phyloP scores from a whole-genome alignment of 768 basidiomycete species.

The Antrodiella citrinella region DNA sequence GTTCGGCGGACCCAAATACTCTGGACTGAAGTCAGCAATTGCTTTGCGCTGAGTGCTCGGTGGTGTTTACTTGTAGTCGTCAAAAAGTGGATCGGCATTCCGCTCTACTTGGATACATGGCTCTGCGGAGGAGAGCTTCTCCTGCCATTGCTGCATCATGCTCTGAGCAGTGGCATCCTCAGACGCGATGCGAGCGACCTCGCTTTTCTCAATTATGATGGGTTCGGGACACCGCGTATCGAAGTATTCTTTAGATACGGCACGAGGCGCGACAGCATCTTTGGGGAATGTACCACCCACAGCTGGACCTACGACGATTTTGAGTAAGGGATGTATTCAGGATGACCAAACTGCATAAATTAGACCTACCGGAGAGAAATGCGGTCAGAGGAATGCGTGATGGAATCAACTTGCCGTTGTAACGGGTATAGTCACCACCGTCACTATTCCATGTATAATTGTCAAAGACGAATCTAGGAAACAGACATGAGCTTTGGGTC shows the following conservation, averaged over 20 bases:
- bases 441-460: slow-evolving; percentile 46
- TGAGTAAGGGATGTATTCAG: too few relatives aligned
- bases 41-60: slow-evolving; percentile 30
- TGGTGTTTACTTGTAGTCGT: background rate
- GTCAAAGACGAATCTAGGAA: slow-evolving; percentile 38
- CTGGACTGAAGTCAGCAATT: slow-evolving; percentile 5
- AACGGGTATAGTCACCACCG: slow-evolving; percentile 29
- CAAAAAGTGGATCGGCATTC: background rate
- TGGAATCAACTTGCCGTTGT: slow-evolving; percentile 41
- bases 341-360: too few relatives aligned
- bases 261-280: slow-evolving; percentile 24
- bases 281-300: slow-evolving; percentile 32
- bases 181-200: slow-evolving; percentile 19
- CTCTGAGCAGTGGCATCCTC: slow-evolving; percentile 23
- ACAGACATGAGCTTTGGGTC: background rate
- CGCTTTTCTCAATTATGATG: slow-evolving; percentile 21
- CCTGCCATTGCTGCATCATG: slow-evolving; percentile 31
- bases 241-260: slow-evolving; percentile 31
- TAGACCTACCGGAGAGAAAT: slow-evolving; percentile 39
- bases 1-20: slow-evolving; percentile 14
- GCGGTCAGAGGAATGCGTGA: slow-evolving; percentile 45
- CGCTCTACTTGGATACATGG: slow-evolving; percentile 29
- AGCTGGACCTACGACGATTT: slow-evolving; percentile 31
- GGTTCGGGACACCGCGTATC: slow-evolving; percentile 32
- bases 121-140: slow-evolving; percentile 25